These are phyloP conservation scores for Pythium sukuiense DNA, from an alignment of 352 stramenopile species.

Conservation along the genomic window DNA sequence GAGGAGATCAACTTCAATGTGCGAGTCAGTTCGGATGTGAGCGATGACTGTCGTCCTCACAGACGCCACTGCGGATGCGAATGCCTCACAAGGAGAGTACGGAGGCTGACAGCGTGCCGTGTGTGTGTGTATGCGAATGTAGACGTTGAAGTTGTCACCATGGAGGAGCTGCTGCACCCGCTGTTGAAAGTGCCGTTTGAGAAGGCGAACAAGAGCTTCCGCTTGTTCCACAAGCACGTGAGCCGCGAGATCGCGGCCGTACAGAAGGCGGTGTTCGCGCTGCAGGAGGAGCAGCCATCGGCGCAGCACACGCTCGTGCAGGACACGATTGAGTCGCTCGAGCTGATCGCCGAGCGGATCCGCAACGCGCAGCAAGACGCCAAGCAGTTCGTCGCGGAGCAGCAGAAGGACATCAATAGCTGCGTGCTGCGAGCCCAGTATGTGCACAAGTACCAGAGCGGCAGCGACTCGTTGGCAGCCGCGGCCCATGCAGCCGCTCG, in stretches of 20 bases:
- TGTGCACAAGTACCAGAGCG: slow-evolving; percentile 32
- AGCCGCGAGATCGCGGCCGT: slow-evolving; percentile 57
- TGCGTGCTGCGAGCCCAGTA: slow-evolving; percentile 48
- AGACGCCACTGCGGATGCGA: not conserved
- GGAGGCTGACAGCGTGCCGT: not conserved
- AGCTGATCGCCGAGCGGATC: slow-evolving; percentile 45
- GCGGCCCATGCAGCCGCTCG: slow-evolving; percentile 18
- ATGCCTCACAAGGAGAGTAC: not conserved
- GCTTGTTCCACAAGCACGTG: slow-evolving; percentile 80
- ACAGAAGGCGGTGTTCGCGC: slow-evolving; percentile 44
- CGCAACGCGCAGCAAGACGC: slow-evolving; percentile 45
- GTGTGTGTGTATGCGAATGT: slow-evolving; percentile 1
- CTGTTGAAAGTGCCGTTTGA: slow-evolving; percentile 79
- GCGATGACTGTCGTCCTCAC: not conserved
- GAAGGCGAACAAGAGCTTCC: slow-evolving; percentile 71
- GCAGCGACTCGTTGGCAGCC: slow-evolving; percentile 29
- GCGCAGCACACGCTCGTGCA: slow-evolving; percentile 63
- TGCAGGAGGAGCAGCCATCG: slow-evolving; percentile 59
- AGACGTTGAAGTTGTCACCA: slow-evolving; percentile 6
- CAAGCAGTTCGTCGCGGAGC: slow-evolving; percentile 43
- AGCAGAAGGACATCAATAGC: slow-evolving; percentile 58
- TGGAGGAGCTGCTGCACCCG: slow-evolving; percentile 60
- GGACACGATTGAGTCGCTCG: slow-evolving; percentile 50
- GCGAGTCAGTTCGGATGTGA: not conserved
- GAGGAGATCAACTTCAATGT: slow-evolving; percentile 8